Conservation (phyloP, 495 filamentous ascomycete species). For the Echria macrotheca region DNA sequence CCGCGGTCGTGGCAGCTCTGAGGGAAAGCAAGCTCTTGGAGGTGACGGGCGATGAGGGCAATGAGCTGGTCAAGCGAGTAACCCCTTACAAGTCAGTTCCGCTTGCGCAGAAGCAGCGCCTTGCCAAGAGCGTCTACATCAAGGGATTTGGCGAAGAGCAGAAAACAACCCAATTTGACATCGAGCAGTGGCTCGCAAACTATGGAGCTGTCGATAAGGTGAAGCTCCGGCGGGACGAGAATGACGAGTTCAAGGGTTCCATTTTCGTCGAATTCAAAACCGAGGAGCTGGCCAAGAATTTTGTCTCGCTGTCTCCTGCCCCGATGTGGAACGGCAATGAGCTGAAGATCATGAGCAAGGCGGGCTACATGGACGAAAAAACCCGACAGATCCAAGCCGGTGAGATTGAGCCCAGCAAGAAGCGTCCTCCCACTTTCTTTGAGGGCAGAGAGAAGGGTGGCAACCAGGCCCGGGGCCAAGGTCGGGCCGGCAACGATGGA, state of each 20-base stretch:
- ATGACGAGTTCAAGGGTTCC: conserved; percentile 80
- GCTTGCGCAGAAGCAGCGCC: conserved; percentile 25
- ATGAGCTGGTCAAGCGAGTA: conserved; percentile 70
- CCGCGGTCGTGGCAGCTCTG: conserved; percentile 75
- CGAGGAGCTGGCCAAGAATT: conserved; percentile 68
- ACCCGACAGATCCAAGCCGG: conserved; percentile 68
- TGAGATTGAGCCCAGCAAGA: conserved; percentile 50
- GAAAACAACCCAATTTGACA: conserved; percentile 76
- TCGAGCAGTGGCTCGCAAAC: conserved; percentile 83
- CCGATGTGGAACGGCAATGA: conserved; percentile 73
- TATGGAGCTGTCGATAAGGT: conserved; percentile 77
- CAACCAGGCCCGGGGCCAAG: conserved; percentile 31
- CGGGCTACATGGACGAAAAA: conserved; percentile 78
- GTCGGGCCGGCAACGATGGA: conserved; percentile 51
- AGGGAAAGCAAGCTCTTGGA: conserved; percentile 62
- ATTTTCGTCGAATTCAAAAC: conserved; percentile 87
- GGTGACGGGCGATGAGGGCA: conserved; percentile 55
- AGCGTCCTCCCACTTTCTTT: conserved; percentile 23
- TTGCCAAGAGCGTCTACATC: conserved; percentile 42
- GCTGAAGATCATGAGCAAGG: conserved; percentile 76
- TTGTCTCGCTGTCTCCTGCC: conserved; percentile 71
- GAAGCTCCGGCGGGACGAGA: conserved; percentile 70
- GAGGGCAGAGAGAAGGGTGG: conserved; percentile 34
- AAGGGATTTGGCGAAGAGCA: conserved; percentile 88
- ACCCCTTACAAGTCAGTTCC: conserved; percentile 44